These are phyloP conservation scores for Ilex paraguariensis DNA, from an alignment of 305 asterid species.

Conservation along the genomic window DNA sequence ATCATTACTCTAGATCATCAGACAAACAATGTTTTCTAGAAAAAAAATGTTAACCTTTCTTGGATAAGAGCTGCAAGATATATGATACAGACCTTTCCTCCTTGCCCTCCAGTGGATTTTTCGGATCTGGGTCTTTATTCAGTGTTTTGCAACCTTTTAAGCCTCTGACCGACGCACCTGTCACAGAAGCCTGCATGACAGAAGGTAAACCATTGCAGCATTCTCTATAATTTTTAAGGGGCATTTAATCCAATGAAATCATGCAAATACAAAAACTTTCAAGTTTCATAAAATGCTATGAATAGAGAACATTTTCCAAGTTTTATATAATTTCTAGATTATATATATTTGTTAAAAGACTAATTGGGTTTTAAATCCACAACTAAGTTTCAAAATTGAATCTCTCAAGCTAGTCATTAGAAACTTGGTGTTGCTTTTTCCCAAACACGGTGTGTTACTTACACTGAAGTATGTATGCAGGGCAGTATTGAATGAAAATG, in stretches of 20 bases:
- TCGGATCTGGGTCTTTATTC: slow-evolving; percentile 93
- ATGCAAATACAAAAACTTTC: no score
- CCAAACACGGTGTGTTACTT: slow-evolving; percentile 21
- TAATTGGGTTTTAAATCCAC: no score
- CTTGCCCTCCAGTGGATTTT: slow-evolving; percentile 70
- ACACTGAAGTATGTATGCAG: slow-evolving; percentile 89
- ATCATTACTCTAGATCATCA: not conserved
- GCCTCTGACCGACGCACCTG: slow-evolving; percentile 77
- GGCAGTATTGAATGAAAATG: slow-evolving; percentile 87
- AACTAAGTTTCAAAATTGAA: no score
- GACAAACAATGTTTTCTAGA: not conserved
- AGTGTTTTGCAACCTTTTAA: slow-evolving; percentile 82
- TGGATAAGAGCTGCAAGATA: slow-evolving; percentile 1
- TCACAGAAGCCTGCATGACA: slow-evolving; percentile 61
- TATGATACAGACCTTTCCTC: slow-evolving; percentile 66
- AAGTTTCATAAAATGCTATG: no score
- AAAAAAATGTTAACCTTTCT: not conserved
- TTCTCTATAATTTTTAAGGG: not conserved
- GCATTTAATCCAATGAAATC: no score
- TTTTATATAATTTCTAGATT: no score
- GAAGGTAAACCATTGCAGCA: slow-evolving; percentile 4
- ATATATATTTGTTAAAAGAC: no score
- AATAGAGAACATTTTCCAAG: no score
- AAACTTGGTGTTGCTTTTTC: not conserved
- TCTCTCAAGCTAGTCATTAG: not conserved